Evolutionary conservation across 768 basidiomycete genomes (phyloP), one percentile per base, ranked within the genome.

Genomic region (Termitomyces sp.): DNA sequence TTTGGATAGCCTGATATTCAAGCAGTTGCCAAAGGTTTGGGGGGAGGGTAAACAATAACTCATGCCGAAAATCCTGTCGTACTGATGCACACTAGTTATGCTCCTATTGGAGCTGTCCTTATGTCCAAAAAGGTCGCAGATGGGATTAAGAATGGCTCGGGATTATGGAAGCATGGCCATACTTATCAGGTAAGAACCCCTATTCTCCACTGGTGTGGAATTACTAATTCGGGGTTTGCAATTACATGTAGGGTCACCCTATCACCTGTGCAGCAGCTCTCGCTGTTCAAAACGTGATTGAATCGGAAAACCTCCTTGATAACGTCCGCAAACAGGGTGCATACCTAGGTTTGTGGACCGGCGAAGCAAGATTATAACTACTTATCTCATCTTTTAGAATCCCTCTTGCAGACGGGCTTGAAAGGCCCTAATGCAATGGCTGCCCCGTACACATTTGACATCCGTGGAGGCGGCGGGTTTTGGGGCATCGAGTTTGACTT

Each of bases 401-500:
- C 75, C 45, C 77, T 87, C 10, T 77, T 94, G 35, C 67, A 73
- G 43, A 73, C 79, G 59, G 78, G 82, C 28, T 73, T 94, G 35
- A 73, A 74, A 53, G 75, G 78, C 0, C 80, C 83, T 8, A 82
- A 80, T 63, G 73, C 82, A n/a, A 65, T 75, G 45, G 81, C 86
- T 36, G 80, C 82, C 28, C 87, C 86, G 0, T 87, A 80, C 67
- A 80, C 82, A 4, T 90, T 87, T 65, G 91, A 93, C 67, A 82
- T 93, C 58, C 86, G 94, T 30, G 93, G 94, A 10, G 83, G 84
- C 20, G 94, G 93, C 35, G 80, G 85, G 30, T 92, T 94, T 74
- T 93, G 88, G 88, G 87, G 77, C 24, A 73, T 94, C 54, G 92
- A 94, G 67, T 93, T 92, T 61, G 89, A 92, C 63, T 84, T 89